A percentile compares a stretch with the other conserved stretches of the same genome.
phyloP scores from a whole-genome alignment of 108 stramenopile species.

The Licmophora abbreviata region DNA sequence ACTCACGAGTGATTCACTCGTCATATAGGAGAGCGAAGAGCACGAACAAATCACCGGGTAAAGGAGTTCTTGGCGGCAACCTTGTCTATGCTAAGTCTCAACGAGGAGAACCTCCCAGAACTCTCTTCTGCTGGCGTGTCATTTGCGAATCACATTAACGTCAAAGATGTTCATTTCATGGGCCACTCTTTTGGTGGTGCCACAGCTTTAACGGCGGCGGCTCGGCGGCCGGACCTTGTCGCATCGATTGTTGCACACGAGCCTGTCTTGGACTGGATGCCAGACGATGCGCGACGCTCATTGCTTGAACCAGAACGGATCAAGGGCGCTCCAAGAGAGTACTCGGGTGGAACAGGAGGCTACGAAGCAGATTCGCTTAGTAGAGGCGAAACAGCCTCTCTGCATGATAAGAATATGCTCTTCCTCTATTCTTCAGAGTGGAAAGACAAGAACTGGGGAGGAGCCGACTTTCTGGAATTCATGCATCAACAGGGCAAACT shows the following conservation, averaged over 20 bases:
- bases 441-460: slow-evolving; percentile 29
- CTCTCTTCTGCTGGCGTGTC: slow-evolving; percentile 12
- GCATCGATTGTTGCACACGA: slow-evolving; percentile 41
- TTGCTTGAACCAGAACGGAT: slow-evolving; percentile 20
- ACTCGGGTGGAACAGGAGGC: slow-evolving; percentile 20
- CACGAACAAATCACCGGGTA: slow-evolving; percentile 29
- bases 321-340: slow-evolving; percentile 4
- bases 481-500: slow-evolving; percentile 20
- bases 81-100: slow-evolving; percentile 14
- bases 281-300: slow-evolving; percentile 27
- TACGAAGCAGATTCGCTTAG: slow-evolving; percentile 1
- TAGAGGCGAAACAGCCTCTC: neutral
- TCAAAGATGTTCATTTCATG: slow-evolving; percentile 28
- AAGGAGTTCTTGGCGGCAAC: slow-evolving; percentile 33
- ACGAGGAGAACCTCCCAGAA: slow-evolving; percentile 22
- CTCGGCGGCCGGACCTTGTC: slow-evolving; percentile 21
- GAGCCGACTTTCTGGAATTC: slow-evolving; percentile 13
- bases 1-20: neutral
- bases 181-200: slow-evolving; percentile 64
- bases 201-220: slow-evolving; percentile 35
- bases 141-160: slow-evolving; percentile 28
- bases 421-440: slow-evolving; percentile 37
- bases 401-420: slow-evolving; percentile 27
- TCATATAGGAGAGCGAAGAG: slow-evolving; percentile 9
- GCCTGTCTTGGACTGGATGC: slow-evolving; percentile 51